These are phyloP conservation scores for Pyracantha coccinea DNA, from an alignment of 331 rosid genomes.

Conservation along the genomic window DNA sequence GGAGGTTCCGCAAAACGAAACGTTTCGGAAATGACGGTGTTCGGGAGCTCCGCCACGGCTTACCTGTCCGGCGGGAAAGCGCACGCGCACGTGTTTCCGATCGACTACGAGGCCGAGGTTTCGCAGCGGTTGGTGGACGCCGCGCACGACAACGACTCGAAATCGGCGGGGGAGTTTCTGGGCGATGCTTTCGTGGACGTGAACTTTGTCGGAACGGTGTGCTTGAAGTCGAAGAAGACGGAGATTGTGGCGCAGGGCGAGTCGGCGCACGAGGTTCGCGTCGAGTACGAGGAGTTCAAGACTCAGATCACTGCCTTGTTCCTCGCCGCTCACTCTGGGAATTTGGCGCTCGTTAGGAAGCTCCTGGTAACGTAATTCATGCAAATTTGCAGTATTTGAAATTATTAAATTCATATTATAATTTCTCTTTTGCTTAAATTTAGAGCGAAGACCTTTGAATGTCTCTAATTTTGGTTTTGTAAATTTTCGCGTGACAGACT, in stretches of 20 bases:
- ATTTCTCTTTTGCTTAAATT: no score
- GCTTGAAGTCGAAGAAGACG: conserved; percentile 38
- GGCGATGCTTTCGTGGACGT: conserved; percentile 39
- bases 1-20: not conserved
- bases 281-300: conserved; percentile 52
- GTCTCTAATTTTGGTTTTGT: no score
- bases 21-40: conserved; percentile 20
- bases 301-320: conserved; percentile 60
- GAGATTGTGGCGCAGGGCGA: conserved; percentile 45
- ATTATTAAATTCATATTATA: no score
- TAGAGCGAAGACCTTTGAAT: no score
- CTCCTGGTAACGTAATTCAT: conserved; percentile 28
- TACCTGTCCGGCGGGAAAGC: conserved; percentile 9
- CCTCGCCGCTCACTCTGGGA: conserved; percentile 52
- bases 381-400: no score
- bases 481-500: no score
- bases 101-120: conserved; percentile 35
- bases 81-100: conserved; percentile 42
- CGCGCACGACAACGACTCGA: conserved; percentile 21
- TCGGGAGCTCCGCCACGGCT: conserved; percentile 18
- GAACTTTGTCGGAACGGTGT: conserved; percentile 54
- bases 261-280: conserved; percentile 39
- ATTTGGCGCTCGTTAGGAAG: conserved; percentile 35
- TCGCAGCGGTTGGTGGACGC: conserved; percentile 54
- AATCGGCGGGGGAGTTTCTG: conserved; percentile 23